Evolutionary conservation across 768 basidiomycete species (phyloP), one percentile per base, ranked within the genome.

Genomic region (Mycena rebaudengoi): DNA sequence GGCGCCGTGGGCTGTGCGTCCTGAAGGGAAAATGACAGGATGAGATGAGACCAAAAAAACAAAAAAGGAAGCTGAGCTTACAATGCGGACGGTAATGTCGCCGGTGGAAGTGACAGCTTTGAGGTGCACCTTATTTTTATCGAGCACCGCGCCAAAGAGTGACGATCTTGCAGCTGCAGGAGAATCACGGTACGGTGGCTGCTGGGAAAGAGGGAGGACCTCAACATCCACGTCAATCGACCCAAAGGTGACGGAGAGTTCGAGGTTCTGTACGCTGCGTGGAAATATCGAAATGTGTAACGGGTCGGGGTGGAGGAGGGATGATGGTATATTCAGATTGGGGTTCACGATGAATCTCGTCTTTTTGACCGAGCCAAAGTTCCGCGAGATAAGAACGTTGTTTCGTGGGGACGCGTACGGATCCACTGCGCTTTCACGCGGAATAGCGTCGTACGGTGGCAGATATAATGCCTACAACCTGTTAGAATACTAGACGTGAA

Each of bases 321-420:
- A 54, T 13, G 35, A 10, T 1, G 51, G 51, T 12, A 48, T 41
- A 8, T 16, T 26, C 5, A 61, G 13, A 18, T 48, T 61, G 3
- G 60, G 60, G 26, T 61, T 52, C 10, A 61, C 21, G 21, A 20
- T 39, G 44, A 61, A 54, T 1, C 41, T 50, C 20, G 32, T 32
- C 28, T 29, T 18, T 10, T 8, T 46, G 29, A 61, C 18, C 16
- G 60, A 41, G 2, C 43, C 43, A 11, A 61, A 61, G 0, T 41
- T 48, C 6, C 60, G 32, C 5, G 25, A 39, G 29, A 61, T 46
- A 14, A 23, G 12, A 37, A 61, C 48, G 35, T 61, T 29, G 60
- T 61, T 61, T 11, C 25, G 43, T 5, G 60, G 33, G 16, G 44
- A 37, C 43, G 51, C 29, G 51, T 28, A 40, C 10, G 12, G 23